Evolutionary conservation across 2,329 filamentous ascomycete species (phyloP), one percentile per base, ranked within the genome.

Genomic region (Fusarium beomiforme): DNA sequence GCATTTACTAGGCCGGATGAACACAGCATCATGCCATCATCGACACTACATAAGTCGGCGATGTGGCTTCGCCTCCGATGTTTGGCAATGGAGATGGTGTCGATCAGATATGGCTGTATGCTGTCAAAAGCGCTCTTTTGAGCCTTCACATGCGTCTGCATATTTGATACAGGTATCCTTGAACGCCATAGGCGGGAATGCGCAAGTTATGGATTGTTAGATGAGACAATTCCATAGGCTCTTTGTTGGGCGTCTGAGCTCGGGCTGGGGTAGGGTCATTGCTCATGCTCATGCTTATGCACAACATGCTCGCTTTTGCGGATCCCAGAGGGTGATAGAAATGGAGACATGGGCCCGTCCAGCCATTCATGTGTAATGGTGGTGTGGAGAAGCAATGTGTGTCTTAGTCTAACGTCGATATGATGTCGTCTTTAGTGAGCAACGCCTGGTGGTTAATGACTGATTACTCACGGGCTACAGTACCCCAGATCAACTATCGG

Each of bases 271-370:
- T 63, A 62, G 47, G 49, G 60, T 71, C 37, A n/a, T 23, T 54
- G 50, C 49, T 53, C 33, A 12, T 49, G 46, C 46, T 51, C 47
- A 21, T 54, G 50, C 51, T 55, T 60, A 72, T 71, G 69, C 69
- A 71, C 69, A 71, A 67, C 69, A 71, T 71, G 69, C 57, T 69
- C 65, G 69, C 69, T 66, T 67, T 67, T 72, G 69, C 69, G 69
- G 64, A 72, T 53, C 69, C 51, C 33, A 53, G 29, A 71, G 29
- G 36, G 46, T 37, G 69, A 64, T 53, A 39, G 47, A 49, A 47
- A 64, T 59, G 53, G 49, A 24, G 57, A 69, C 26, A 39, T 56
- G 39, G 23, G 37, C 24, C 64, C 41, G 26, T 58, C 43, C 37
- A 26, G 29, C 33, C 26, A 57, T 37, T 43, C 29, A 37, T 57